Percentiles rank a stretch among this genome's conserved stretches.
phyloP scores from a whole-genome alignment of 805 yeast species.

The Zygoascus tannicola region DNA sequence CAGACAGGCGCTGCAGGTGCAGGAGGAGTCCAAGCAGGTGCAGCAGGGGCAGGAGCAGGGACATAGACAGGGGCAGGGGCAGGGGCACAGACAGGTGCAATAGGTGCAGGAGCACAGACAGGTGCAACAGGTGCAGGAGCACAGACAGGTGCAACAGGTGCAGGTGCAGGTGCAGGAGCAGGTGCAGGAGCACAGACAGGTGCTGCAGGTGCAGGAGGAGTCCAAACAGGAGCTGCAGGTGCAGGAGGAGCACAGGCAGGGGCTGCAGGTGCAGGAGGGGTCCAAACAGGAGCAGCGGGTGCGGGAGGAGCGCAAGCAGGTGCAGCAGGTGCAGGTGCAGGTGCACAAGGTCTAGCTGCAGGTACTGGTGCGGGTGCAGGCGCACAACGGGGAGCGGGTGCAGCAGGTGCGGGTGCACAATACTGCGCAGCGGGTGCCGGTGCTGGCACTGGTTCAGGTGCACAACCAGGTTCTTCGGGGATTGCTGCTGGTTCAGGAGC shows the following conservation, averaged over 20 bases:
- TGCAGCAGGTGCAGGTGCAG: neutral
- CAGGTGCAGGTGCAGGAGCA: constrained; percentile 2
- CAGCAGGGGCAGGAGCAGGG: constrained; percentile 10
- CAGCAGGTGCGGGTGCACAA: constrained; percentile 3
- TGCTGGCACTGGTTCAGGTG: constrained; percentile 8
- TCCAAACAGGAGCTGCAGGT: neutral
- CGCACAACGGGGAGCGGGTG: too few species aligned
- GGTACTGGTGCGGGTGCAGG: constrained; percentile 1
- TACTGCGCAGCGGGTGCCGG: constrained; percentile 1
- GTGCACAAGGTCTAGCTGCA: too few species aligned
- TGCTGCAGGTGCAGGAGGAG: constrained; percentile 8
- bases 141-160: constrained; percentile 4
- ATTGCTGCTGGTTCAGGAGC: constrained; percentile 5
- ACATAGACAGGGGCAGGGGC: constrained; percentile 11
- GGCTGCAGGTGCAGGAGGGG: constrained; percentile 2
- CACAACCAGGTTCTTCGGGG: constrained; percentile 8
- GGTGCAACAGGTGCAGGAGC: constrained; percentile 7
- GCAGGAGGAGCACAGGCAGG: constrained; percentile 6
- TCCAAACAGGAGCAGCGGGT: neutral
- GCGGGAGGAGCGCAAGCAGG: constrained; percentile 1
- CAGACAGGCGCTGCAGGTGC: constrained; percentile 5
- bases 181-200: constrained; percentile 5
- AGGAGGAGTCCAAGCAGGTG: constrained; percentile 6
- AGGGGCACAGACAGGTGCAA: constrained; percentile 1
- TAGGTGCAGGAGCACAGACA: constrained; percentile 4